phyloP scores from a whole-genome alignment of 805 yeast species.

The Saccharomycopsis sp. region DNA sequence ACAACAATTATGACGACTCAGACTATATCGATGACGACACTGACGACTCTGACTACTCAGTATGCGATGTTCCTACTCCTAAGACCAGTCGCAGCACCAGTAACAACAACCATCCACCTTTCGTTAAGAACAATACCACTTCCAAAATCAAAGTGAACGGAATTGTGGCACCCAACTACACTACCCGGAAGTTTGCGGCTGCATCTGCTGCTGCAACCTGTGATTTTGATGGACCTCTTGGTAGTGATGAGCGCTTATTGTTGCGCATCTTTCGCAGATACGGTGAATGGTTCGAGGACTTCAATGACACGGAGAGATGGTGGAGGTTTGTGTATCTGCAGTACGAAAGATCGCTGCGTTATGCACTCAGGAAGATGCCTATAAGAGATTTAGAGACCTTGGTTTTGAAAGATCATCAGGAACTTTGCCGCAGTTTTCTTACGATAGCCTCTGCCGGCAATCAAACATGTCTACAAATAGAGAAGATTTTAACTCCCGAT shows the following conservation, averaged over 20 bases:
- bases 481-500: not conserved
- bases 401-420: not conserved
- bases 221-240: too few relatives aligned
- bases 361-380: not conserved
- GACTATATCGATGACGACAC: slow-evolving; percentile 1
- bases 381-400: not conserved
- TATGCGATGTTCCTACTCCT: not conserved
- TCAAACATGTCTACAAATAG: not conserved
- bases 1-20: not conserved
- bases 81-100: not conserved
- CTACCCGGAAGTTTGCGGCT: not conserved
- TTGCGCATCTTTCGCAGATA: not conserved
- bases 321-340: not conserved
- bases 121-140: not conserved
- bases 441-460: not conserved
- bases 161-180: not conserved
- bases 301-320: not conserved
- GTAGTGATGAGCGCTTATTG: not conserved
- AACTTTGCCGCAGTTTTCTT: not conserved
- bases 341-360: not conserved
- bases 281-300: not conserved
- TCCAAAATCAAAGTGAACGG: not conserved
- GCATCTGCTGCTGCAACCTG: not conserved
- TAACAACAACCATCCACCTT: not conserved
- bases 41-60: not conserved